phyloP scores from a whole-genome alignment of 2,329 filamentous ascomycete genomes.

The Plenodomus lindquistii region DNA sequence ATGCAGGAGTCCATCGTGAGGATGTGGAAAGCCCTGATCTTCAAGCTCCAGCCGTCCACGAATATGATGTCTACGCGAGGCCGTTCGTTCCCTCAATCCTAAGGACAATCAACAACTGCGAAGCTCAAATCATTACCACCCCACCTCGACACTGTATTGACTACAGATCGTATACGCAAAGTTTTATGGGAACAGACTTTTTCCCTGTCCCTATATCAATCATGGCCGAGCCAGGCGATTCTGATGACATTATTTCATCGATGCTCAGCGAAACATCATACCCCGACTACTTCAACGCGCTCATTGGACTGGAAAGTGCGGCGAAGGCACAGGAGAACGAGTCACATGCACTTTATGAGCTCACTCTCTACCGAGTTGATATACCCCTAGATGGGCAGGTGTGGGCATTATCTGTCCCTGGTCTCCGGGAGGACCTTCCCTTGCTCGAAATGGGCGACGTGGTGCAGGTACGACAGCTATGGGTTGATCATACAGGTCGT shows the following conservation, averaged over 20 bases:
- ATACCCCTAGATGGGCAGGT: conserved; percentile 4
- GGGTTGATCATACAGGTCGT: conserved; percentile 16
- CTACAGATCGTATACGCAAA: conserved; percentile 15
- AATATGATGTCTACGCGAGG: conserved; percentile 28
- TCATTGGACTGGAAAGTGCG: conserved; percentile 17
- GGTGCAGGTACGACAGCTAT: conserved; percentile 37
- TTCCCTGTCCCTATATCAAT: conserved; percentile 3
- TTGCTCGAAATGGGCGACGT: conserved; percentile 37
- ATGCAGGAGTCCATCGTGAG: not conserved
- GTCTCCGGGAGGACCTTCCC: conserved; percentile 38
- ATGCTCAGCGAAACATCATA: conserved; percentile 20
- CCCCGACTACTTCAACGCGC: conserved; percentile 14
- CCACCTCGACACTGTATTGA: conserved; percentile 17
- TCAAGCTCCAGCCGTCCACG: not conserved
- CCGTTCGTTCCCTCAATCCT: conserved; percentile 21
- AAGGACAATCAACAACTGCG: conserved; percentile 20
- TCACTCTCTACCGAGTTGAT: conserved; percentile 7
- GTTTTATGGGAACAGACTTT: conserved; percentile 26
- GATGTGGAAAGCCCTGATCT: not conserved
- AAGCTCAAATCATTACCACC: conserved; percentile 6
- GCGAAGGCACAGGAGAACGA: conserved; percentile 24
- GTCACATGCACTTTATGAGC: conserved; percentile 22
- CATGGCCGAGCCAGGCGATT: too few relatives aligned
- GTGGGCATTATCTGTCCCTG: conserved; percentile 29
- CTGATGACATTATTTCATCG: too few relatives aligned